Evolutionary conservation across 768 basidiomycete genomes (phyloP).

Genomic region (Trichaptum fuscoviolaceum): DNA sequence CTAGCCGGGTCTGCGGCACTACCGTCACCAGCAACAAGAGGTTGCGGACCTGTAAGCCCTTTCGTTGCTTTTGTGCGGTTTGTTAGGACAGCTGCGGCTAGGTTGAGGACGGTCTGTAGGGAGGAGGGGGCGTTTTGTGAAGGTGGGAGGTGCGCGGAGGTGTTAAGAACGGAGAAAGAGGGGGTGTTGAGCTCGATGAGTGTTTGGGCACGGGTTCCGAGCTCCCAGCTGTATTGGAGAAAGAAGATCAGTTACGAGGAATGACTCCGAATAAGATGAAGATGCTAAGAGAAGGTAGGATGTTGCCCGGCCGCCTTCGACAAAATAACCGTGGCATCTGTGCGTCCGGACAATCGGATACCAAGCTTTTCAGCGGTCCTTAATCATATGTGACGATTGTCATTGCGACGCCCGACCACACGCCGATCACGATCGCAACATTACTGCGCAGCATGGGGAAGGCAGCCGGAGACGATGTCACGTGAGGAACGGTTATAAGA

Average conservation of each 20-base stretch:
- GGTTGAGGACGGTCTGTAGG: constrained; percentile 39
- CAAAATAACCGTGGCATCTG: background rate
- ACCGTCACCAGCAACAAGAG: constrained; percentile 50
- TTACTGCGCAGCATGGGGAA: background rate
- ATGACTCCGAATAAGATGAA: background rate
- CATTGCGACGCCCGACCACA: background rate
- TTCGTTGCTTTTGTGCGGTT: constrained; percentile 40
- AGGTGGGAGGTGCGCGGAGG: constrained; percentile 36
- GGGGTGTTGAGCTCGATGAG: constrained; percentile 45
- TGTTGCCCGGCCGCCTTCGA: constrained; percentile 1
- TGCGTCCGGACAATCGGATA: background rate
- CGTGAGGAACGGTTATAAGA: background rate
- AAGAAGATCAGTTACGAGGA: background rate
- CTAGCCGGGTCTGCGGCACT: constrained; percentile 77
- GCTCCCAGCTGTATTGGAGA: constrained; percentile 44
- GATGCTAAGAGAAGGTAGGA: background rate
- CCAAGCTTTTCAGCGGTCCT: constrained; percentile 3
- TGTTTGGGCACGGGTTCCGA: constrained; percentile 47
- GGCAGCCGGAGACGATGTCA: background rate
- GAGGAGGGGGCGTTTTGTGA: constrained; percentile 14
- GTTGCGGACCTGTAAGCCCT: constrained; percentile 44
- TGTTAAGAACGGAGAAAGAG: constrained; percentile 39
- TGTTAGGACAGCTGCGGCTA: constrained; percentile 45
- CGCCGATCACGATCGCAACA: background rate
- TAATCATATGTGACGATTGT: background rate